A percentile compares a stretch with the other conserved stretches of the same genome.
These are phyloP conservation scores for Pythium grandisporangium DNA, from an alignment of 352 stramenopile genomes.

Conservation along the genomic window DNA sequence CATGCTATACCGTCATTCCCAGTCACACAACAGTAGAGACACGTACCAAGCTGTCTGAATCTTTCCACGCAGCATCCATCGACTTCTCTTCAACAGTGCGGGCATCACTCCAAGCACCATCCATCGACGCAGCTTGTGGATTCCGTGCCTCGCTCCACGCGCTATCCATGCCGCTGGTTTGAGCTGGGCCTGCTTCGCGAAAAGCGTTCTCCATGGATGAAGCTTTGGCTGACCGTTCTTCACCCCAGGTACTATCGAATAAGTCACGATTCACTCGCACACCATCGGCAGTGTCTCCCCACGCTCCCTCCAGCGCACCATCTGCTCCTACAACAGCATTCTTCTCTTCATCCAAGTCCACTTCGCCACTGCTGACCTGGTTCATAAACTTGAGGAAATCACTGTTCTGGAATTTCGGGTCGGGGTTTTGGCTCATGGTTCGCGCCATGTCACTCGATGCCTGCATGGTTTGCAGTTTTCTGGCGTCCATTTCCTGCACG, in stretches of 20 bases:
- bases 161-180: conserved; percentile 20
- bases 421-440: conserved; percentile 68
- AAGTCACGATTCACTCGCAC: conserved; percentile 52
- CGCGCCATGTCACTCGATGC: conserved; percentile 60
- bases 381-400: conserved; percentile 86
- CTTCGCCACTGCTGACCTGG: conserved; percentile 57
- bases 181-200: conserved; percentile 11
- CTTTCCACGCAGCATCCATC: conserved; percentile 50
- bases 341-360: conserved; percentile 72
- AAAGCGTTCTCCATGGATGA: conserved; percentile 51
- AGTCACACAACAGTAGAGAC: conserved; percentile 2
- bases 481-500: conserved; percentile 2
- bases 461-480: conserved; percentile 32
- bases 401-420: conserved; percentile 80
- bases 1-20: too few species aligned
- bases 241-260: conserved; percentile 43
- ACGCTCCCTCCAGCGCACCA: conserved; percentile 55
- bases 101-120: conserved; percentile 35
- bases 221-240: conserved; percentile 17
- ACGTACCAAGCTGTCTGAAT: conserved; percentile 47
- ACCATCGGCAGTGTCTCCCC: conserved; percentile 34
- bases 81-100: conserved; percentile 36
- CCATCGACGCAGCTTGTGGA: conserved; percentile 19
- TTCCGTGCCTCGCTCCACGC: conserved; percentile 27
- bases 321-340: conserved; percentile 48